Evolutionary conservation across 768 basidiomycete species (phyloP).

Genomic region (Mycena epipterygia): DNA sequence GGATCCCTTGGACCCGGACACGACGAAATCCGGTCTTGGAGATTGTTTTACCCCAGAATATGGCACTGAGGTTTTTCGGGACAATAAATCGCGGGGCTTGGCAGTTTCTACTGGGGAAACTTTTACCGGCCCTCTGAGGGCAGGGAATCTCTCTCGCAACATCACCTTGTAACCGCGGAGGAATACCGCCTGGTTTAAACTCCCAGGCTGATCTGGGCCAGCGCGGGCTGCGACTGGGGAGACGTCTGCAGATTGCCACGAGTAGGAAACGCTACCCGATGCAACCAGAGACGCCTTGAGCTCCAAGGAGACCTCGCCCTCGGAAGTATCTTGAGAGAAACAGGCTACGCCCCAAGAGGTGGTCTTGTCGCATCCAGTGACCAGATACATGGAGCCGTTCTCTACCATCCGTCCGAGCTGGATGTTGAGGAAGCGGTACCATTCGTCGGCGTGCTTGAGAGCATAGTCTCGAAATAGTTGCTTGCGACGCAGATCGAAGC

Average conservation of each 20-base stretch:
- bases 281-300: slow-evolving; percentile 5
- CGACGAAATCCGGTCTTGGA: not conserved
- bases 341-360: slow-evolving; percentile 6
- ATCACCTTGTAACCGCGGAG: slow-evolving; percentile 15
- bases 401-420: not conserved
- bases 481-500: slow-evolving; percentile 3
- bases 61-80: not conserved
- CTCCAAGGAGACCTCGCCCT: slow-evolving; percentile 7
- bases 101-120: slow-evolving; percentile 8
- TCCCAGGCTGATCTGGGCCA: not conserved
- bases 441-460: not conserved
- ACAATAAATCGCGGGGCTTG: not conserved
- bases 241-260: not conserved
- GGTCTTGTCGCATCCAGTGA: slow-evolving; percentile 4
- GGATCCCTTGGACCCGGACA: not conserved
- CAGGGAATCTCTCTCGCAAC: slow-evolving; percentile 4
- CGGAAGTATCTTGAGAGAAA: slow-evolving; percentile 3
- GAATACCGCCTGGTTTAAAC: slow-evolving; percentile 8
- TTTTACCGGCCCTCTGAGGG: not conserved
- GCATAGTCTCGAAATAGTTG: slow-evolving; percentile 8
- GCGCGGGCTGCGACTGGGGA: slow-evolving; percentile 4
- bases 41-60: not conserved
- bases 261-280: not conserved
- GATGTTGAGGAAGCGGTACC: slow-evolving; percentile 5
- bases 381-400: not conserved